phyloP scores from a whole-genome alignment of 495 filamentous ascomycete species.

The Tuber magnatum region DNA sequence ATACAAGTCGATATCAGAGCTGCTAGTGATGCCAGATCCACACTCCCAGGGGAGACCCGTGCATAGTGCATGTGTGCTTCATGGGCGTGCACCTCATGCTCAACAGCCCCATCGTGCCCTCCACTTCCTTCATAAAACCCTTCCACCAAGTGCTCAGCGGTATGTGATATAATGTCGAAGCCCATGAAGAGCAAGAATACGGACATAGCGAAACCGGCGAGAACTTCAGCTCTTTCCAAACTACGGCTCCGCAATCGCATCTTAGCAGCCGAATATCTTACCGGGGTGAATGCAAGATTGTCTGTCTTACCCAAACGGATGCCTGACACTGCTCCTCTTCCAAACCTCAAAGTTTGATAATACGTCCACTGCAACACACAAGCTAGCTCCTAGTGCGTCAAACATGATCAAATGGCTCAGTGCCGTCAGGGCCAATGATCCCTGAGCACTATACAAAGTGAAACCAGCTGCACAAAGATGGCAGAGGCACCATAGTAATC shows the following conservation, averaged over 20 bases:
- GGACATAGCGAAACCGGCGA: conserved; percentile 95
- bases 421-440: conserved; percentile 86
- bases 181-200: conserved; percentile 93
- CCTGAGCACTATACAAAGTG: conserved; percentile 74
- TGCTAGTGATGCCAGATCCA: conserved; percentile 75
- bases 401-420: conserved; percentile 90
- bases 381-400: conserved; percentile 80
- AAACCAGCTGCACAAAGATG: conserved; percentile 74
- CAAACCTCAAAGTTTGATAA: conserved; percentile 94
- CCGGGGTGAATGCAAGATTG: background rate
- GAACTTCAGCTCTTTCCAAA: conserved; percentile 81
- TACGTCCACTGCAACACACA: conserved; percentile 92
- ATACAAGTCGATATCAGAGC: conserved; percentile 84
- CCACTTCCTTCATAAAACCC: conserved; percentile 37
- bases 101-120: conserved; percentile 48
- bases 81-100: conserved; percentile 38
- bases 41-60: conserved; percentile 61
- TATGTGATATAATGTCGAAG: conserved; percentile 87
- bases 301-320: conserved; percentile 68
- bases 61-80: conserved; percentile 62
- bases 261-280: background rate
- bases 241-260: conserved; percentile 29
- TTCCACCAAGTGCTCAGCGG: conserved; percentile 76
- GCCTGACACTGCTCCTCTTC: conserved; percentile 83
- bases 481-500: conserved; percentile 82